Evolutionary conservation across 768 basidiomycete genomes (phyloP).

Genomic region (Nidula microcarpa): DNA sequence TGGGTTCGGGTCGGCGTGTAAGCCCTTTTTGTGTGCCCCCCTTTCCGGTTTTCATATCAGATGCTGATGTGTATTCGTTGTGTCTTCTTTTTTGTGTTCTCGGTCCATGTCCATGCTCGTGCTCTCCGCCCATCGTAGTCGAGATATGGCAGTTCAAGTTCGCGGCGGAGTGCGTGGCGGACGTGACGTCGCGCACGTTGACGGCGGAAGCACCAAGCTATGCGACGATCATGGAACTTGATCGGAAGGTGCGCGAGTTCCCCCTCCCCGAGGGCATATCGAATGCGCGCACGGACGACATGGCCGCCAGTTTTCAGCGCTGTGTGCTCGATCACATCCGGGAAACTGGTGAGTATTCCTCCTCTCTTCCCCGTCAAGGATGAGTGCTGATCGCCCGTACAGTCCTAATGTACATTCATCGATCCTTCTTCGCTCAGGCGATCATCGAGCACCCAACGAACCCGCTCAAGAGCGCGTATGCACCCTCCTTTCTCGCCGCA

Average conservation of each 20-base stretch:
- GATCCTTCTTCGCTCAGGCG: conserved; percentile 69
- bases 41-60: background rate
- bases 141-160: conserved; percentile 63
- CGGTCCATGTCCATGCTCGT: conserved; percentile 2
- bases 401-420: conserved; percentile 64
- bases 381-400: background rate
- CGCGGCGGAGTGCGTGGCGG: conserved; percentile 60
- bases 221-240: conserved; percentile 62
- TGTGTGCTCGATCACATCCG: conserved; percentile 47
- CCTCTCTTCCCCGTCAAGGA: background rate
- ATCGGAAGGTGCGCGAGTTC: conserved; percentile 66
- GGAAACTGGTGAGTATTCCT: conserved; percentile 34
- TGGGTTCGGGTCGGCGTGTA: conserved; percentile 28
- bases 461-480: conserved; percentile 62
- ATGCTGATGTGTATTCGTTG: background rate
- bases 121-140: conserved; percentile 29
- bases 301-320: conserved; percentile 37
- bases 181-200: conserved; percentile 57
- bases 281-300: conserved; percentile 22
- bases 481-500: conserved; percentile 61
- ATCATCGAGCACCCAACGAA: conserved; percentile 65
- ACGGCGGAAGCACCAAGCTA: conserved; percentile 65
- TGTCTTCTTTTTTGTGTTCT: too few species aligned
- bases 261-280: conserved; percentile 46
- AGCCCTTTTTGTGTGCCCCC: conserved; percentile 5